phyloP scores from a whole-genome alignment of 2,329 filamentous ascomycete species.

The Coniochaeta sp. region DNA sequence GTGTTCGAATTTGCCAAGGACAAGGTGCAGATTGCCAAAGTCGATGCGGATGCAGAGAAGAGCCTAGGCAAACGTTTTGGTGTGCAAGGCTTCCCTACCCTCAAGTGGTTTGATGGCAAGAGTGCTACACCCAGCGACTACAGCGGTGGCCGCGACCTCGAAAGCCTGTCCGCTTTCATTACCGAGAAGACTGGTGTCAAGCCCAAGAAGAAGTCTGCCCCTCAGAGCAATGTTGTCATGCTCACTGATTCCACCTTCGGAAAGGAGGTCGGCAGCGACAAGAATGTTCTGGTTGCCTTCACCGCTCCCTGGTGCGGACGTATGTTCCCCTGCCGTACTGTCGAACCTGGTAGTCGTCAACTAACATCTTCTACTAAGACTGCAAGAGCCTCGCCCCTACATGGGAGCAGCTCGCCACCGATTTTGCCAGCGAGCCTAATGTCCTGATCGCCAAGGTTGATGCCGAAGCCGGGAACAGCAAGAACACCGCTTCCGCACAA shows the following conservation, averaged over 20 bases:
- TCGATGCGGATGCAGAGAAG: conserved; percentile 88
- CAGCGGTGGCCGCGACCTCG: conserved; percentile 77
- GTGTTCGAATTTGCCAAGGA: conserved; percentile 63
- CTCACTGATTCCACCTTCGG: conserved; percentile 76
- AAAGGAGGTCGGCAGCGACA: conserved; percentile 70
- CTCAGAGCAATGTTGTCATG: conserved; percentile 69
- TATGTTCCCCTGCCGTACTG: conserved; percentile 46
- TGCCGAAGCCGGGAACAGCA: conserved; percentile 80
- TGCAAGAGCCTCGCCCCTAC: conserved; percentile 89
- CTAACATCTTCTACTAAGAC: conserved; percentile 46
- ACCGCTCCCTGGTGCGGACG: conserved; percentile 98
- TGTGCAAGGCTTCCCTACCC: conserved; percentile 88
- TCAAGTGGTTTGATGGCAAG: conserved; percentile 98
- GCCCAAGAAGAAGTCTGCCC: conserved; percentile 66
- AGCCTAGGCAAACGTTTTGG: conserved; percentile 77
- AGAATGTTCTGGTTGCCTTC: conserved; percentile 91
- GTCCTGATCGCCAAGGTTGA: conserved; percentile 94
- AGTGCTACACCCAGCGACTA: conserved; percentile 80
- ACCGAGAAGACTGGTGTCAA: conserved; percentile 80
- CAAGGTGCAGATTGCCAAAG: conserved; percentile 84
- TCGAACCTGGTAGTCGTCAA: not conserved
- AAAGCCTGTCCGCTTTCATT: conserved; percentile 75
- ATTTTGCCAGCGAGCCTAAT: conserved; percentile 69
- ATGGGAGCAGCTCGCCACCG: conserved; percentile 80
- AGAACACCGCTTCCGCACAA: conserved; percentile 66